A percentile compares a stretch with the other conserved stretches of the same genome.
These are phyloP conservation scores for Penicillium steckii DNA, from an alignment of 495 filamentous ascomycete species.

Conservation along the genomic window DNA sequence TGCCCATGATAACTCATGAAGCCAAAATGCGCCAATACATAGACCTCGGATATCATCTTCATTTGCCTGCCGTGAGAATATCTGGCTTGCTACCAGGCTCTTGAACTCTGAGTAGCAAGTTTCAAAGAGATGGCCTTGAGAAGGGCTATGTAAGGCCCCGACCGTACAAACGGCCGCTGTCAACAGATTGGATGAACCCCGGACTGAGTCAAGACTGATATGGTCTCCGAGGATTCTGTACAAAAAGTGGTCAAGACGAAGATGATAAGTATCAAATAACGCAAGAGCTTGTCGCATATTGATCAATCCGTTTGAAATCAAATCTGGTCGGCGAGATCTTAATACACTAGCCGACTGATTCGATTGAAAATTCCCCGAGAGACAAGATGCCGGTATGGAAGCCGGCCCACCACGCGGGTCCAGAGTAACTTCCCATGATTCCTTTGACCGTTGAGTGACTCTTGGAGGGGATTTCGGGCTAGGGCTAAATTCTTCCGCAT, in stretches of 20 bases:
- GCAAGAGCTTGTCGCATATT: conserved; percentile 19
- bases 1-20: conserved; percentile 33
- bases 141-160: conserved; percentile 28
- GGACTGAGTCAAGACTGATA: conserved; percentile 23
- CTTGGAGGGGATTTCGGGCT: not conserved
- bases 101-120: conserved; percentile 29
- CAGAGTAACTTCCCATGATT: conserved; percentile 22
- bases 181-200: conserved; percentile 27
- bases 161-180: conserved; percentile 33
- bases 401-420: conserved; percentile 25
- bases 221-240: conserved; percentile 35
- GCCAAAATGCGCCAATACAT: conserved; percentile 38
- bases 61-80: conserved; percentile 20
- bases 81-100: conserved; percentile 15
- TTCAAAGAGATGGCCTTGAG: conserved; percentile 28
- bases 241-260: conserved; percentile 35
- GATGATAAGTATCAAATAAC: conserved; percentile 29
- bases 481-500: not conserved
- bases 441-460: not conserved
- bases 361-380: conserved; percentile 18
- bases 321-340: conserved; percentile 12
- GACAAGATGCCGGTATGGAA: conserved; percentile 31
- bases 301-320: conserved; percentile 21
- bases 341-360: conserved; percentile 7
- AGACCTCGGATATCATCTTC: conserved; percentile 32